These are phyloP conservation scores for Malassezia japonica DNA, from an alignment of 1,284 basidiomycete species.

Conservation along the genomic window DNA sequence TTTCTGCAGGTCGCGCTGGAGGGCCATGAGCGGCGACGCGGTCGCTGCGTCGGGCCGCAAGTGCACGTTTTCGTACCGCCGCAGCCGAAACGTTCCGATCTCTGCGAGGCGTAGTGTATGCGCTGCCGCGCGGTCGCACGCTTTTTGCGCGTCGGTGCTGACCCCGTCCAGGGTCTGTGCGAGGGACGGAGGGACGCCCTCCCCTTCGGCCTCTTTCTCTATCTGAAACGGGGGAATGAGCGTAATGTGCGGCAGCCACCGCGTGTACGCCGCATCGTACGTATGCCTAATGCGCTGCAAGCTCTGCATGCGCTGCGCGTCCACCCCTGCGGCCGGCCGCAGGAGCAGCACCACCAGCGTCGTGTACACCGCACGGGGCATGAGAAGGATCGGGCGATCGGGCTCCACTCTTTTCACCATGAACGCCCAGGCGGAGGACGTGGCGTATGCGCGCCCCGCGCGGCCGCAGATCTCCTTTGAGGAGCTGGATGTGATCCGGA, in stretches of 20 bases:
- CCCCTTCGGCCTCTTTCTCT: background rate
- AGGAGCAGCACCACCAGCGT: conserved; percentile 12
- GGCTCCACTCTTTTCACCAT: background rate
- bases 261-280: conserved; percentile 13
- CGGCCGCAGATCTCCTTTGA: conserved; percentile 37
- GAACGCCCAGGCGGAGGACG: background rate
- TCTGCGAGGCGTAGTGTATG: conserved; percentile 2
- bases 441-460: conserved; percentile 30
- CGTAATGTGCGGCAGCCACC: conserved; percentile 17
- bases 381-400: conserved; percentile 1
- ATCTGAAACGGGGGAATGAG: conserved; percentile 10
- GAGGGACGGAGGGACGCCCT: background rate
- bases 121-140: background rate
- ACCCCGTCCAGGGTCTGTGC: background rate
- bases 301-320: background rate
- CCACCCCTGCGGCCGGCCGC: conserved; percentile 3
- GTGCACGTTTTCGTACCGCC: conserved; percentile 12
- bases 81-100: conserved; percentile 5
- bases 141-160: background rate
- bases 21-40: conserved; percentile 1
- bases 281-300: conserved; percentile 9
- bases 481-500: conserved; percentile 37
- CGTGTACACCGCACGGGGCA: conserved; percentile 1
- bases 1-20: conserved; percentile 2
- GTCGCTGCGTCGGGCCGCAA: conserved; percentile 1